Base-by-base conservation (phyloP, 257 asterid genomes). In the Catharanthus roseus region DNA sequence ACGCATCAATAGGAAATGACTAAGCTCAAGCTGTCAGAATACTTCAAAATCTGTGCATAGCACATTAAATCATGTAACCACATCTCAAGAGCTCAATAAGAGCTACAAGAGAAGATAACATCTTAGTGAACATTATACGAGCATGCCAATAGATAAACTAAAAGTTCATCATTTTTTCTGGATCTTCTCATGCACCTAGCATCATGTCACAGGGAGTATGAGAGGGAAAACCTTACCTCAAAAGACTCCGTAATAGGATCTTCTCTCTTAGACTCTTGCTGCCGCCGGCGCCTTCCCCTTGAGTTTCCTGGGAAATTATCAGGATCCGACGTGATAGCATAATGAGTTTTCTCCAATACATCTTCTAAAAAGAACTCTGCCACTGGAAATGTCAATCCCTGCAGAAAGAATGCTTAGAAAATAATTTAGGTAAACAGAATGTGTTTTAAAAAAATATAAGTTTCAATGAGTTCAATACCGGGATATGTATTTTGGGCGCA, bases 351-450 rank as follows among this genome's bases (percentile, higher is more conserved):
- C 84, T 93, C 96, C 81, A 93, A 77, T 70, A 93, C 87, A 70
- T 93, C 95, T 88, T 93, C 99, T 67, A 93, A 81, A 85, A 82
- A 93, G 75, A 89, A 78, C 80, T 91, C 97, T 65, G 82, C 65
- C 73, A 93, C 99, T 5, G 99, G 96, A 84, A 82, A 93, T 36
- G 96, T 92, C 75, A 91, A 82, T 54, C 99, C 99, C 99, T 93
- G 86, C 67, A 80, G 73, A 77, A 72, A 56, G 65, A 74, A 45
- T n/a, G 21, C 7, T 36, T 23, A 70, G 33, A 72, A 60, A 57
- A 56, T 56, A 57, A 68, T 57, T 18, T 36, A 72, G 50, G 29
- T 9, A 53, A 75, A 68, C 36, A 77, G 36, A 67, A 49, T 24
- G 66, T 36, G 70, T 21, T 72, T 55, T 64, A 53, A 76, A 58